Evolutionary conservation across 1,139 yeast species (phyloP).

Genomic region (Nadsonia starkeyi-henricii): DNA sequence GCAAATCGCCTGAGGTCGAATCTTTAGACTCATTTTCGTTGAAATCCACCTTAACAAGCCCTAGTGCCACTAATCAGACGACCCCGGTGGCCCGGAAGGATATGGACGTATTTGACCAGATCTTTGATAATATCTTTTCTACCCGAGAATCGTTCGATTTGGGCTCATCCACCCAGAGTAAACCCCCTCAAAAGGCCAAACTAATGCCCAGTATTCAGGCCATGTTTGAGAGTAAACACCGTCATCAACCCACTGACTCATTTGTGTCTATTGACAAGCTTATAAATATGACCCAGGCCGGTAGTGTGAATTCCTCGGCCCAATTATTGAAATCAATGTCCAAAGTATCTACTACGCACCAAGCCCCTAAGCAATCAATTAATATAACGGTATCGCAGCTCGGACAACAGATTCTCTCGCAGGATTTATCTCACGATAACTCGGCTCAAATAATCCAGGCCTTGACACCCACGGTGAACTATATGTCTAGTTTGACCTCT

Average conservation of each 20-base stretch:
- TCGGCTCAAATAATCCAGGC: background rate
- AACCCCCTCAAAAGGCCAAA: background rate
- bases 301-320: background rate
- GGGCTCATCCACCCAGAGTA: too few relatives aligned
- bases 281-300: background rate
- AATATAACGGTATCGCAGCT: background rate
- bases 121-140: background rate
- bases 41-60: too few relatives aligned
- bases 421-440: too few relatives aligned
- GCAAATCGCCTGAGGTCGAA: too few relatives aligned
- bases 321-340: background rate
- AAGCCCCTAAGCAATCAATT: background rate
- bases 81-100: background rate
- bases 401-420: too few relatives aligned
- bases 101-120: background rate
- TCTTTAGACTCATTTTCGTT: too few relatives aligned
- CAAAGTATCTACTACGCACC: background rate
- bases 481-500: background rate
- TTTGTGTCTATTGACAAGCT: background rate
- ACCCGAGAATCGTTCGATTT: background rate
- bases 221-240: background rate
- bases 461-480: background rate
- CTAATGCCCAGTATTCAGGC: background rate
- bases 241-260: background rate
- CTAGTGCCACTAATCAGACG: background rate